These are phyloP conservation scores for Halophytophthora polymorphica DNA, from an alignment of 352 stramenopile species.

Conservation along the genomic window DNA sequence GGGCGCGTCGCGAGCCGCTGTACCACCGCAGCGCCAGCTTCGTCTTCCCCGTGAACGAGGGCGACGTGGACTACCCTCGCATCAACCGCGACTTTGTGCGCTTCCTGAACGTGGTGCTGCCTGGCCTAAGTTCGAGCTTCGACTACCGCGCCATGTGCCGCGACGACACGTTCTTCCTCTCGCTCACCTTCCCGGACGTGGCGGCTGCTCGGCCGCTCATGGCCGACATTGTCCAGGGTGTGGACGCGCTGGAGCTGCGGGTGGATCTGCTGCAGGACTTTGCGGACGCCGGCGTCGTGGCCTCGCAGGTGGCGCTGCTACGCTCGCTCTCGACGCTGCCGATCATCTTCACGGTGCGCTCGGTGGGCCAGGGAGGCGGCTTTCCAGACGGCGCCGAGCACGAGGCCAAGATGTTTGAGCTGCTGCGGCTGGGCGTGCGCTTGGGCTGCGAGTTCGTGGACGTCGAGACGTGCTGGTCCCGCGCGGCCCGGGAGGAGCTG, in stretches of 20 bases:
- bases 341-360: constrained; percentile 97
- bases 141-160: constrained; percentile 44
- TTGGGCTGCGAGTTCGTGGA: constrained; percentile 96
- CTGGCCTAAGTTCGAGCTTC: constrained; percentile 43
- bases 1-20: constrained; percentile 49
- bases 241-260: constrained; percentile 95
- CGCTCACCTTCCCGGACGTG: constrained; percentile 68
- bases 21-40: constrained; percentile 51
- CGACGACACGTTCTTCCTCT: constrained; percentile 77
- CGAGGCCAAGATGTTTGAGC: constrained; percentile 78
- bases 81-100: constrained; percentile 71
- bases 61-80: constrained; percentile 53
- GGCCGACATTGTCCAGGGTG: constrained; percentile 62
- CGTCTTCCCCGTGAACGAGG: constrained; percentile 59
- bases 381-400: constrained; percentile 90
- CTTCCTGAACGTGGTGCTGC: constrained; percentile 58
- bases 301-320: constrained; percentile 65
- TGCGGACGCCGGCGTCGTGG: constrained; percentile 57
- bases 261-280: constrained; percentile 88
- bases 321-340: constrained; percentile 90
- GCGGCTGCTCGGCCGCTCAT: constrained; percentile 44
- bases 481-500: constrained; percentile 60
- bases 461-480: constrained; percentile 90
- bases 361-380: constrained; percentile 90
- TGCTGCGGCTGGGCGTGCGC: constrained; percentile 90